These are phyloP conservation scores for Bruguiera hainesii DNA, from an alignment of 441 rosid genomes.

Conservation along the genomic window DNA sequence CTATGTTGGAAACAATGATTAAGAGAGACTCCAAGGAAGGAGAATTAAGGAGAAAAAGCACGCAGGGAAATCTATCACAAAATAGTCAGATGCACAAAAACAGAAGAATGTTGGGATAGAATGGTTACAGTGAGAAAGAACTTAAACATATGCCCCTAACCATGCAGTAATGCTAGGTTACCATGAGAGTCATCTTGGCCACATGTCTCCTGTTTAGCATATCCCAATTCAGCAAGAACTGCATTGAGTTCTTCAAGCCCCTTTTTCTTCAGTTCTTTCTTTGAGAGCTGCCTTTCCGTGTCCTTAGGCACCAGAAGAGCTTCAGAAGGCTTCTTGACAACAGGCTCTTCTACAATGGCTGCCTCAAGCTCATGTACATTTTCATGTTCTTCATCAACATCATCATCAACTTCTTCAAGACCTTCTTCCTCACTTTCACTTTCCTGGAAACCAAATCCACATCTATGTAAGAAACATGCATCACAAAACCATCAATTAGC, in stretches of 20 bases:
- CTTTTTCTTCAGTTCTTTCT: slow-evolving; percentile 72
- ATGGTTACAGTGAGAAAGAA: background rate
- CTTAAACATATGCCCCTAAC: background rate
- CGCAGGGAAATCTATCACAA: too few relatives aligned
- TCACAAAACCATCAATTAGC: background rate
- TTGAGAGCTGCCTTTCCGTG: slow-evolving; percentile 72
- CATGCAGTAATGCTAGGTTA: slow-evolving; percentile 18
- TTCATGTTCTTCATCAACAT: slow-evolving; percentile 71
- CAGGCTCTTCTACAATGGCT: slow-evolving; percentile 40
- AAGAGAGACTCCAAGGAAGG: too few relatives aligned
- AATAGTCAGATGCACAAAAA: background rate
- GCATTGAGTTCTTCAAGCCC: slow-evolving; percentile 83
- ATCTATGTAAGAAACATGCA: background rate
- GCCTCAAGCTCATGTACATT: slow-evolving; percentile 45
- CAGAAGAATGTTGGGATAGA: background rate
- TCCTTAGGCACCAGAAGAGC: slow-evolving; percentile 50
- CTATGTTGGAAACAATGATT: too few relatives aligned
- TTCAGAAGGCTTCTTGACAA: slow-evolving; percentile 40
- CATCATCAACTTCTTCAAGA: slow-evolving; percentile 80
- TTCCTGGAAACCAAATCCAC: slow-evolving; percentile 45
- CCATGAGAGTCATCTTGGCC: slow-evolving; percentile 48
- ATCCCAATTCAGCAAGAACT: slow-evolving; percentile 63
- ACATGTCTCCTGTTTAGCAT: slow-evolving; percentile 39
- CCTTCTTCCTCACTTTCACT: slow-evolving; percentile 81
- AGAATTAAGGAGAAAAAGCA: too few relatives aligned